These are phyloP conservation scores for Volvariella volvacea DNA, from an alignment of 1,284 basidiomycete genomes.

Conservation along the genomic window DNA sequence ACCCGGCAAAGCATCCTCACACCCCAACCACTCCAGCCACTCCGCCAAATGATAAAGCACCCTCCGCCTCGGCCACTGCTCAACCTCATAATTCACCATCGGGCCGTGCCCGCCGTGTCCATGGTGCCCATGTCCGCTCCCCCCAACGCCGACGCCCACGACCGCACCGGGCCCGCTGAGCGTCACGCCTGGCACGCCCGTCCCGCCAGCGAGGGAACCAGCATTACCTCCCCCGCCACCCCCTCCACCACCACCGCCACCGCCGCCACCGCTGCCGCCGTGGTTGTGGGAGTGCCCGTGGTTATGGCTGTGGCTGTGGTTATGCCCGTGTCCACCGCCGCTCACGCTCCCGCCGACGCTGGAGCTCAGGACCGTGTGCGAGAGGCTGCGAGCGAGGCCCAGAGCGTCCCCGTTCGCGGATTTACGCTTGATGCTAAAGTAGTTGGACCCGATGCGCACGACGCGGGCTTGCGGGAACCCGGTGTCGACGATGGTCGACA, in stretches of 20 bases:
- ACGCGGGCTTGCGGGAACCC: slow-evolving; percentile 57
- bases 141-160: not conserved
- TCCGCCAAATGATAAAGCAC: slow-evolving; percentile 45
- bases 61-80: slow-evolving; percentile 49
- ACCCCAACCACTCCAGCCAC: slow-evolving; percentile 58
- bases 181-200: not conserved
- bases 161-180: not conserved
- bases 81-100: slow-evolving; percentile 25
- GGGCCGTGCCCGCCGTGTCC: not conserved
- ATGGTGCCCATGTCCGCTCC: not conserved
- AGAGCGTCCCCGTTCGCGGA: slow-evolving; percentile 1
- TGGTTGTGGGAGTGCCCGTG: not conserved
- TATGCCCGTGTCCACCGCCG: no score
- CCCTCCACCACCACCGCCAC: not conserved
- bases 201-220: not conserved
- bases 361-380: not conserved
- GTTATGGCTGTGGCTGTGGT: no score
- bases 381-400: slow-evolving; percentile 3
- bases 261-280: not conserved
- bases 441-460: slow-evolving; percentile 43
- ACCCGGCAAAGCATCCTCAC: slow-evolving; percentile 37
- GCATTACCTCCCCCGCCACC: not conserved
- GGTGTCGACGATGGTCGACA: slow-evolving; percentile 39
- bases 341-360: no score
- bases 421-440: slow-evolving; percentile 40